Conservation (phyloP, 148 eudicot genomes). For the Pouteria glomerata region DNA sequence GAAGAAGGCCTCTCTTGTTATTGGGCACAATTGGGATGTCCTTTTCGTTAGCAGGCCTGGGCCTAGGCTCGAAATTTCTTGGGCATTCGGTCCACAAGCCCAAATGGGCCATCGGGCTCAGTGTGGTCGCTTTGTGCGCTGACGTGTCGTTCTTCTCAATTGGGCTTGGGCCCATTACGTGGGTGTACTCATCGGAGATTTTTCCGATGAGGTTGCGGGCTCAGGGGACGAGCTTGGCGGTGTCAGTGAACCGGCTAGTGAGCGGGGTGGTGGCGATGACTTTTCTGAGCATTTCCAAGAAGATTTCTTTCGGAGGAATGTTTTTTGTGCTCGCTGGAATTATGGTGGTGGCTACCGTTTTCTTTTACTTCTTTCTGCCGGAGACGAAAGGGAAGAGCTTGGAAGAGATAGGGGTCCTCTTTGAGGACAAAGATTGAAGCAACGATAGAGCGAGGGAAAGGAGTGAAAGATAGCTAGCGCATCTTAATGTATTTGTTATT, state of each 20-base stretch:
- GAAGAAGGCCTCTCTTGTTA: constrained; percentile 74
- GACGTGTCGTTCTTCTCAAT: constrained; percentile 85
- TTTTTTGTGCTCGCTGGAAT: constrained; percentile 63
- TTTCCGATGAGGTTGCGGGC: constrained; percentile 81
- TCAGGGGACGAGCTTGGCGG: constrained; percentile 70
- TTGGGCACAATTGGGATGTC: constrained; percentile 73
- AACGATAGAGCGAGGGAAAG: constrained; percentile 16
- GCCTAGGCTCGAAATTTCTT: constrained; percentile 62
- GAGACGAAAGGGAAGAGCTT: constrained; percentile 80
- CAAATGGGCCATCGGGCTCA: constrained; percentile 64
- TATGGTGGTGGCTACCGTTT: constrained; percentile 50
- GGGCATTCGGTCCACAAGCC: constrained; percentile 49
- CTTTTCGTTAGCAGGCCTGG: constrained; percentile 44
- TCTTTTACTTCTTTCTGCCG: constrained; percentile 68
- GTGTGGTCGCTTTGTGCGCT: constrained; percentile 66
- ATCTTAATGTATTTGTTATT: no score
- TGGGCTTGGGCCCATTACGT: constrained; percentile 93
- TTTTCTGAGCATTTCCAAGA: constrained; percentile 46
- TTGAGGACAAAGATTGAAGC: constrained; percentile 36
- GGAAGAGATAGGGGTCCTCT: constrained; percentile 58
- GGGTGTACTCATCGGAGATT: constrained; percentile 98
- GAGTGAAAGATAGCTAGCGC: constrained; percentile 11
- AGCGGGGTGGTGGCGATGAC: constrained; percentile 83
- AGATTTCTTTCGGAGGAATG: constrained; percentile 70
- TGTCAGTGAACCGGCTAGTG: constrained; percentile 78